phyloP scores from a whole-genome alignment of 352 stramenopile genomes.

The Globisporangium camurandrum region DNA sequence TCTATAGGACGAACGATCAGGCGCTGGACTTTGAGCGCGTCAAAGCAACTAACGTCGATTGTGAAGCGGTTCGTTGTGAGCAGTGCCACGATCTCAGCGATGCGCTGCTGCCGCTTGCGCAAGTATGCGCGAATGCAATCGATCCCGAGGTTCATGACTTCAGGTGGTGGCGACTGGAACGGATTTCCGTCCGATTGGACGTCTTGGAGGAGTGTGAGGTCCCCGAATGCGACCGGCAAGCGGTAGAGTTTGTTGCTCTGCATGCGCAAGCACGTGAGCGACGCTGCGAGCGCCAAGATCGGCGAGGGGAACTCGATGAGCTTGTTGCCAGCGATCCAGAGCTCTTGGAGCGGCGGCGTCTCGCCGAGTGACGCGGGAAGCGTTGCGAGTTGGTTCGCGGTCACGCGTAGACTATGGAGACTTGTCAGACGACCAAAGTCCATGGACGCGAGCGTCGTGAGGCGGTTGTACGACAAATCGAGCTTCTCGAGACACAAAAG shows the following conservation, averaged over 20 bases:
- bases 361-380: slow-evolving; percentile 32
- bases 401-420: slow-evolving; percentile 35
- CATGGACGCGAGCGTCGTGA: slow-evolving; percentile 33
- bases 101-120: slow-evolving; percentile 46
- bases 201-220: slow-evolving; percentile 27
- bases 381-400: slow-evolving; percentile 36
- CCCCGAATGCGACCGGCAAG: slow-evolving; percentile 48
- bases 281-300: slow-evolving; percentile 31
- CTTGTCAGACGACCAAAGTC: slow-evolving; percentile 29
- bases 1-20: slow-evolving; percentile 19
- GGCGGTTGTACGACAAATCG: slow-evolving; percentile 64
- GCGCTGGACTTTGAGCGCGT: slow-evolving; percentile 22
- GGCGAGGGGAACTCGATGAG: slow-evolving; percentile 35
- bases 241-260: slow-evolving; percentile 69
- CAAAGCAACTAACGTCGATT: slow-evolving; percentile 35
- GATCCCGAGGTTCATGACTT: slow-evolving; percentile 55
- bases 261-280: slow-evolving; percentile 41
- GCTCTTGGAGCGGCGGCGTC: slow-evolving; percentile 29
- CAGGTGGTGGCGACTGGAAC: slow-evolving; percentile 55
- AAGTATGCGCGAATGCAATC: slow-evolving; percentile 41
- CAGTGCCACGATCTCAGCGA: slow-evolving; percentile 39
- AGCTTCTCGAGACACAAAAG: slow-evolving; percentile 29
- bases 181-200: slow-evolving; percentile 67
- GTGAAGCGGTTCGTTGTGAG: slow-evolving; percentile 26
- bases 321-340: slow-evolving; percentile 52